A percentile compares a stretch with the other conserved stretches of the same genome.
Evolutionary conservation across 495 filamentous ascomycete species (phyloP).

Genomic region (Penicillium ochrochloron): DNA sequence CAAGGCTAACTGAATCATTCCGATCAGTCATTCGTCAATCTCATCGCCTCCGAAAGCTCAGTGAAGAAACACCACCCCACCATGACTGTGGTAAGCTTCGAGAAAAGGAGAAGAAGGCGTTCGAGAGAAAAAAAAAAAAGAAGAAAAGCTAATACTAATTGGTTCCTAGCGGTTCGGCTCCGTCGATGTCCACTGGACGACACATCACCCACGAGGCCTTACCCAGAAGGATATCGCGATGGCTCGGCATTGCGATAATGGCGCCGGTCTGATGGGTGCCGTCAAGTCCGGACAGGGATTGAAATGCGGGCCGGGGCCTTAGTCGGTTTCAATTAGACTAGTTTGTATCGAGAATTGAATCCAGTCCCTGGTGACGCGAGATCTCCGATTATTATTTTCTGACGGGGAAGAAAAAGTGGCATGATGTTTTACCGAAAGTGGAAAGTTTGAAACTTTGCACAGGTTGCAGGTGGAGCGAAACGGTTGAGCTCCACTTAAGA

Average conservation of each 20-base stretch:
- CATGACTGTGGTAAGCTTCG: slow-evolving; percentile 47
- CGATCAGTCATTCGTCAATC: slow-evolving; percentile 44
- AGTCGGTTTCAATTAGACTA: background rate
- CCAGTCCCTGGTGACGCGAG: background rate
- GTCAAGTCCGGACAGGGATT: slow-evolving; percentile 42
- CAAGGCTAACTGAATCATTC: background rate
- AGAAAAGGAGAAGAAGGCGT: slow-evolving; percentile 6
- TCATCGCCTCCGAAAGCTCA: slow-evolving; percentile 47
- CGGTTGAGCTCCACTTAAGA: slow-evolving; percentile 6
- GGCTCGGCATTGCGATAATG: slow-evolving; percentile 67
- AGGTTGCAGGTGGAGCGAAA: slow-evolving; percentile 2
- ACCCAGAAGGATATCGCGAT: slow-evolving; percentile 67
- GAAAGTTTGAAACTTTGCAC: background rate
- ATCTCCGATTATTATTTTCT: background rate
- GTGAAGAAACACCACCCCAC: slow-evolving; percentile 53
- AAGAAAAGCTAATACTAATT: slow-evolving; percentile 18
- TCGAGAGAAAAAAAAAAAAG: background rate
- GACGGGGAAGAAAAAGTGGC: background rate
- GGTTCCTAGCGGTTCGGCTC: slow-evolving; percentile 45
- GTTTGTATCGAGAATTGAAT: too few species aligned
- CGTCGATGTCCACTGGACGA: slow-evolving; percentile 68
- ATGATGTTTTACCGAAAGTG: slow-evolving; percentile 10
- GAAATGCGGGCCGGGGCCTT: slow-evolving; percentile 38
- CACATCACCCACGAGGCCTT: slow-evolving; percentile 73
- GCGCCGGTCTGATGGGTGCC: slow-evolving; percentile 47